Evolutionary conservation across 441 rosid genomes (phyloP), one percentile per base, ranked within the genome.

Genomic region (Gossypium davidsonii): DNA sequence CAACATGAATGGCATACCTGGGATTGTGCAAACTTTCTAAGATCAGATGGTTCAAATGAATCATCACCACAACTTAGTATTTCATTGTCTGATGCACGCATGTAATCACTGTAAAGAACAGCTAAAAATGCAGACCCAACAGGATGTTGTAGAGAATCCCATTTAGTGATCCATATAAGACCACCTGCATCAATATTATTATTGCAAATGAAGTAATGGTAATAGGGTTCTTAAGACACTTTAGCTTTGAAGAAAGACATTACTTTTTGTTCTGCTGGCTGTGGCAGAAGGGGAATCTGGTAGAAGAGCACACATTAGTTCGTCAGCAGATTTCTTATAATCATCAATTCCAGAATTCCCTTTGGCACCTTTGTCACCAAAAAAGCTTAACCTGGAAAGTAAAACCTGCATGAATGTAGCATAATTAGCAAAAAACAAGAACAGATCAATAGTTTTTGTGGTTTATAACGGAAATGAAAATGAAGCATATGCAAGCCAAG

Each of bases 231-330:
- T 57, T 12, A 26, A 67, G 42, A 6, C 25, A 23, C 3, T 44
- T 14, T 12, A 6, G 18, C 14, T 67, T 8, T 67, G 5, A 12
- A 1, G 20, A 44, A 67, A 42, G 52, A 42, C 63, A 31, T 79
- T 90, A 93, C 99, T 79, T 0, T 83, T 87, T 71, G 98, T 93
- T 84, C 94, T 86, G 87, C 90, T 93, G 34, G 42, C 18, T 37
- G 97, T 93, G 61, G 95, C 95, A 1, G 97, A 86, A 2, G 99
- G 99, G 74, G 99, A 95, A n/a, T 85, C 80, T 12, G 96, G 93
- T 66, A 95, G 66, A 70, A 93, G 89, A 46, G 92, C 86, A 14
- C 99, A 95, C 99, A 95, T 91, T 31, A 93, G 93, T 74, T 93
- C 90, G 82, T 89, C 94, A 2, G 99, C 97, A 53, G 99, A 89